These are phyloP conservation scores for Penicillium psychrofluorescens DNA, from an alignment of 495 filamentous ascomycete species.

Conservation along the genomic window DNA sequence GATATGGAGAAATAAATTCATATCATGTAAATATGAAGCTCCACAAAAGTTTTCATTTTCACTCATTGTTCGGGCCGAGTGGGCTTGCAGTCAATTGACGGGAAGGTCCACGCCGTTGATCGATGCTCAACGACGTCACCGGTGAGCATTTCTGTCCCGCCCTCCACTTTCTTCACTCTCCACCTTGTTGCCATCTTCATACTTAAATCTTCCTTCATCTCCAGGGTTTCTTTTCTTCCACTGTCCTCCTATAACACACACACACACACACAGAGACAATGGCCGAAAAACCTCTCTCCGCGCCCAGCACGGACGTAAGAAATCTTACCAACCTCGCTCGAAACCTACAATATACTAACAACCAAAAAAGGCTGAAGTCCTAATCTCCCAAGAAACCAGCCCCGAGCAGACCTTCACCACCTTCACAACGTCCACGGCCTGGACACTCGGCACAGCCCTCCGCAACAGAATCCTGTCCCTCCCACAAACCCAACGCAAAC, in stretches of 20 bases:
- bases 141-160: neutral
- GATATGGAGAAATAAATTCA: too few species aligned
- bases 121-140: neutral
- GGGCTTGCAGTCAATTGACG: too few species aligned
- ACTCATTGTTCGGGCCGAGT: too few species aligned
- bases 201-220: too few species aligned
- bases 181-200: neutral
- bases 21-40: too few species aligned
- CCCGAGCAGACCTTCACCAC: conserved; percentile 44
- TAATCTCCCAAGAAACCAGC: conserved; percentile 43
- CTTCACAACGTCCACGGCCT: conserved; percentile 63
- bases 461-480: conserved; percentile 53
- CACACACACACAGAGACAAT: neutral
- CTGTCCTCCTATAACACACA: neutral
- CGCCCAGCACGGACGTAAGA: neutral
- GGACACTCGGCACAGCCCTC: conserved; percentile 56
- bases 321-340: neutral
- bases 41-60: too few species aligned
- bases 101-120: too few species aligned
- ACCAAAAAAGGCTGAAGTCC: conserved; percentile 32
- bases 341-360: conserved; percentile 1
- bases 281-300: neutral
- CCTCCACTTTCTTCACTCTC: neutral
- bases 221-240: too few species aligned
- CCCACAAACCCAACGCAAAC: conserved; percentile 33